Evolutionary conservation across 2,329 filamentous ascomycete genomes (phyloP).

Genomic region (Pseudogymnoascus sp.): DNA sequence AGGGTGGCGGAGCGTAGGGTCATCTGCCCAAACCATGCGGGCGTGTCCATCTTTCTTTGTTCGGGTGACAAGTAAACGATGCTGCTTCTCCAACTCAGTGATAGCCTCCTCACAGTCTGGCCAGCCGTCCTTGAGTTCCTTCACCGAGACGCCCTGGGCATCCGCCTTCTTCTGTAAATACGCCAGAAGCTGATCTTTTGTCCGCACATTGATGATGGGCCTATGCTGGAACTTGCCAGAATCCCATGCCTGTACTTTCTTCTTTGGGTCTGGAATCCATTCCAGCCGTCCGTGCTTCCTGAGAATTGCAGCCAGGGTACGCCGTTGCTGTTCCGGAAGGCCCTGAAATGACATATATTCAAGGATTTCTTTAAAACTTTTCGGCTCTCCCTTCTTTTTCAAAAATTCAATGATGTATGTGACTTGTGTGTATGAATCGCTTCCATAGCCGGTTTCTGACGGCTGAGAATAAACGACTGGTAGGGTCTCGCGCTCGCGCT

Average conservation of each 20-base stretch:
- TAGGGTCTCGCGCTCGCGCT: conserved; percentile 48
- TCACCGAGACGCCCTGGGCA: conserved; percentile 72
- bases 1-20: conserved; percentile 64
- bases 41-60: conserved; percentile 89
- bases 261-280: conserved; percentile 47
- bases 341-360: conserved; percentile 68
- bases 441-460: conserved; percentile 65
- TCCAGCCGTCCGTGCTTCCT: conserved; percentile 54
- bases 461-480: conserved; percentile 68
- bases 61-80: conserved; percentile 75
- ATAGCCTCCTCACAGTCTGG: conserved; percentile 73
- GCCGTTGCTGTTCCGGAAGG: conserved; percentile 53
- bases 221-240: conserved; percentile 73
- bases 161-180: conserved; percentile 77
- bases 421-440: conserved; percentile 79
- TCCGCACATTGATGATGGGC: conserved; percentile 75
- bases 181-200: conserved; percentile 66
- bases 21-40: conserved; percentile 81
- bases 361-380: conserved; percentile 69
- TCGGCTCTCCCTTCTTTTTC: conserved; percentile 60
- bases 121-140: conserved; percentile 95
- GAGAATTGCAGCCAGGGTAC: conserved; percentile 60
- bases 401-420: conserved; percentile 80
- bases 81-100: conserved; percentile 65
- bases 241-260: conserved; percentile 60